These are phyloP conservation scores for Colletotrichum tofieldiae DNA, from an alignment of 2,329 filamentous ascomycete species.

Conservation along the genomic window DNA sequence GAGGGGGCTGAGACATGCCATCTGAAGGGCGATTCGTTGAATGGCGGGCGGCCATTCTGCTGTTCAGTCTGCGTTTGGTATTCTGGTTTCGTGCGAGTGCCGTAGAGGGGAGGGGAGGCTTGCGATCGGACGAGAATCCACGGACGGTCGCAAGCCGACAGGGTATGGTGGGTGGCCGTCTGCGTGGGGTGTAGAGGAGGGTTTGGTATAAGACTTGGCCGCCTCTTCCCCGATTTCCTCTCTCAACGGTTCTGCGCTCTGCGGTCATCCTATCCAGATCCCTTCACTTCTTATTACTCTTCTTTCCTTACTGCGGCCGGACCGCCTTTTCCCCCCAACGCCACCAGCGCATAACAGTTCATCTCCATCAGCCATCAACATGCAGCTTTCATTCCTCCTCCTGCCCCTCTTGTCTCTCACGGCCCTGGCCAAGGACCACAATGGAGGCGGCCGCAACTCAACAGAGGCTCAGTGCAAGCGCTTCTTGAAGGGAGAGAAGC, in stretches of 20 bases:
- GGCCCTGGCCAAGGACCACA: slow-evolving; percentile 50
- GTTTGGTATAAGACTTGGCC: slow-evolving; percentile 42
- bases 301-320: slow-evolving; percentile 40
- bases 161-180: slow-evolving; percentile 20
- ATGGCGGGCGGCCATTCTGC: slow-evolving; percentile 14
- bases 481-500: slow-evolving; percentile 49
- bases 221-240: slow-evolving; percentile 6
- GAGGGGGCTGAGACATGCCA: slow-evolving; percentile 37
- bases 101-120: slow-evolving; percentile 13
- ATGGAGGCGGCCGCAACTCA: slow-evolving; percentile 45
- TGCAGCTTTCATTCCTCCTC: slow-evolving; percentile 41
- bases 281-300: slow-evolving; percentile 27
- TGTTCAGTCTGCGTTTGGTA: slow-evolving; percentile 37
- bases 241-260: slow-evolving; percentile 8
- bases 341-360: not conserved
- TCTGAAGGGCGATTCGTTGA: slow-evolving; percentile 41
- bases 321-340: slow-evolving; percentile 27
- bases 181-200: slow-evolving; percentile 31
- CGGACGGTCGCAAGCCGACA: slow-evolving; percentile 22
- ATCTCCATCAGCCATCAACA: slow-evolving; percentile 23
- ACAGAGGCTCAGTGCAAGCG: slow-evolving; percentile 53
- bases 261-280: slow-evolving; percentile 38
- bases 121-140: slow-evolving; percentile 35
- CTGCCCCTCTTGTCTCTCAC: slow-evolving; percentile 28
- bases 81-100: slow-evolving; percentile 42